Percentiles rank a stretch among this genome's conserved stretches.
Evolutionary conservation across 257 asterid genomes (phyloP).

Genomic region (Datura wrightii): DNA sequence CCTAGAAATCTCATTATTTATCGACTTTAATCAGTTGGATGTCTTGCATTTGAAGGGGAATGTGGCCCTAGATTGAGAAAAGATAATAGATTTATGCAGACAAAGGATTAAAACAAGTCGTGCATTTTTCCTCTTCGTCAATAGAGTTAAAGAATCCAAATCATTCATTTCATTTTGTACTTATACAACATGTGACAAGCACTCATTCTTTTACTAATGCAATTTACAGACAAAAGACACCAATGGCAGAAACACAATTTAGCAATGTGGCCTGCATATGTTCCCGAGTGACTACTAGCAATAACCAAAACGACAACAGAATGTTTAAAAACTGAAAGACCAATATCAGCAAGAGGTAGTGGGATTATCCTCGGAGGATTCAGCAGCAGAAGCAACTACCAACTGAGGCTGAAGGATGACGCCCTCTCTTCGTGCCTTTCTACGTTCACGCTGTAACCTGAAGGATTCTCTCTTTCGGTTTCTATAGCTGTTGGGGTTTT

Average conservation of each 20-base stretch:
- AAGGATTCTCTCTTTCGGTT: constrained; percentile 77
- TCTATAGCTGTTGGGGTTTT: constrained; percentile 84
- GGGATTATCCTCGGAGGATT: constrained; percentile 48
- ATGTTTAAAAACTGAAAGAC: neutral
- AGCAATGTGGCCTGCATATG: neutral
- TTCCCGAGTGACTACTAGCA: neutral
- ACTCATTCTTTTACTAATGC: neutral
- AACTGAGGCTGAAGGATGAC: constrained; percentile 51
- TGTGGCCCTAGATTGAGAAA: too few species aligned
- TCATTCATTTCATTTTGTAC: neutral
- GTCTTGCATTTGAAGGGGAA: too few species aligned
- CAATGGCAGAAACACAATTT: neutral
- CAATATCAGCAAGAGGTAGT: neutral
- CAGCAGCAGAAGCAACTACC: constrained; percentile 63
- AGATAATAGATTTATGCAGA: too few species aligned
- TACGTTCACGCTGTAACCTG: constrained; percentile 82
- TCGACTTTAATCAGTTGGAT: too few species aligned
- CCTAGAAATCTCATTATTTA: too few species aligned
- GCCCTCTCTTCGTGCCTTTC: constrained; percentile 77
- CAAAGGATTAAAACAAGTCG: neutral
- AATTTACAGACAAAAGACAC: constrained; percentile 25
- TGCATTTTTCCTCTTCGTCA: neutral
- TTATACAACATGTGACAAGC: neutral
- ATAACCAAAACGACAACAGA: constrained; percentile 14
- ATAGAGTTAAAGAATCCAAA: neutral